A percentile compares a stretch with the other conserved stretches of the same genome.
These are phyloP conservation scores for Metschnikowia amazonensis DNA, from an alignment of 805 yeast genomes.

Conservation along the genomic window DNA sequence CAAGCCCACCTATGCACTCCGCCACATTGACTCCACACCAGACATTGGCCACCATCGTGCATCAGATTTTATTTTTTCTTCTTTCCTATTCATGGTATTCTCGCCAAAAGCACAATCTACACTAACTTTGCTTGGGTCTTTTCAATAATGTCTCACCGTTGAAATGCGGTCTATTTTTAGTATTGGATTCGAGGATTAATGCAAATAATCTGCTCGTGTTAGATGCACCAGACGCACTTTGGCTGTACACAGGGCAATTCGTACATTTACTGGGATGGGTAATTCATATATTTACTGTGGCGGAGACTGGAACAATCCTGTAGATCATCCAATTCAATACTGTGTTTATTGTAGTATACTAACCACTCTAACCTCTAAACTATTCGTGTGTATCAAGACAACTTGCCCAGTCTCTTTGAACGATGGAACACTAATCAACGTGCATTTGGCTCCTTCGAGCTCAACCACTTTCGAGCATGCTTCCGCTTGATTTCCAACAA, in stretches of 20 bases:
- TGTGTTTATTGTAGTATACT: conserved; percentile 18
- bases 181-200: background rate
- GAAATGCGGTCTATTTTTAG: background rate
- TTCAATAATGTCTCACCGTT: background rate
- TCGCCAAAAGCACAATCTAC: background rate
- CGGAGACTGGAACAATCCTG: background rate
- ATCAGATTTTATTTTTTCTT: too few species aligned
- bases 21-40: background rate
- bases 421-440: conserved; percentile 65
- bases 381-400: conserved; percentile 56
- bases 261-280: background rate
- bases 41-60: background rate
- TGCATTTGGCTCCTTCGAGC: conserved; percentile 33
- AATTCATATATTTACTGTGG: background rate
- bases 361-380: conserved; percentile 54
- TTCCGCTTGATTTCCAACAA: conserved; percentile 77
- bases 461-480: conserved; percentile 47
- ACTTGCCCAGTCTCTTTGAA: conserved; percentile 64
- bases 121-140: background rate
- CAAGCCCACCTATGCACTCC: background rate
- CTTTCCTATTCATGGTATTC: too few species aligned
- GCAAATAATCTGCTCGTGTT: background rate
- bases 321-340: background rate
- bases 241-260: background rate
- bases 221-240: conserved; percentile 1